Evolutionary conservation across 2,329 filamentous ascomycete species (phyloP), one percentile per base, ranked within the genome.

Genomic region (Beauveria pseudobassiana): DNA sequence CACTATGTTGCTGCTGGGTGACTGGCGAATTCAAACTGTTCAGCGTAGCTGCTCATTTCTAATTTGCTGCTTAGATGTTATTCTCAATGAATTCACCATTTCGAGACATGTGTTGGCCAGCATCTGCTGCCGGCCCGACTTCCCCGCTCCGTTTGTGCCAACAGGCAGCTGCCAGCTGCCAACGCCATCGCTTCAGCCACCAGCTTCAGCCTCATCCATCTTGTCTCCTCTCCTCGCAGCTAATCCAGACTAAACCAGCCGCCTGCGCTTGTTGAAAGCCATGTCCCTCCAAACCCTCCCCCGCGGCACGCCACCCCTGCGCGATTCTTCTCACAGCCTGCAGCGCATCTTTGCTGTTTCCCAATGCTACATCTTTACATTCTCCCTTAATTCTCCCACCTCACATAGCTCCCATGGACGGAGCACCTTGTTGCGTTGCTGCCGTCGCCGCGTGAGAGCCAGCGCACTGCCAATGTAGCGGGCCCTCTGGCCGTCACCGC

Each of bases 101-200:
- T 38, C 34, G 14, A 6, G 34, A 38, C 5, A 6, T 6, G 12
- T 5, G 14, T 38, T 38, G 34, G 34, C 5, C 12, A 6, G 34
- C 12, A 12, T 53, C 40, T 53, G 48, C 18, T 50, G 26, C 48
- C 12, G 20, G 26, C n/a, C 34, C 50, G 20, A 16, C 20, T 22
- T 10, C 50, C 50, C 34, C 34, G 51, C 38, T 28, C 38, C 51
- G 22, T 28, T 43, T 54, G 8, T 45, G 38, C 40, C 34, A 26
- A 26, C 26, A 26, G 26, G 26, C 26, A 38, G 12, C 34, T 38
- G 30, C 30, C 38, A 30, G 34, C 18, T 54, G 10, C 43, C 26
- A 30, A 30, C 46, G 30, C 45, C 55, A 40, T 42, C 20, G 22
- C 30, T 50, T 58, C 55, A 58, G 55, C 55, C 55, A 58, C 55